Evolutionary conservation across 768 basidiomycete species (phyloP).

Genomic region (Dendrothele bispora): DNA sequence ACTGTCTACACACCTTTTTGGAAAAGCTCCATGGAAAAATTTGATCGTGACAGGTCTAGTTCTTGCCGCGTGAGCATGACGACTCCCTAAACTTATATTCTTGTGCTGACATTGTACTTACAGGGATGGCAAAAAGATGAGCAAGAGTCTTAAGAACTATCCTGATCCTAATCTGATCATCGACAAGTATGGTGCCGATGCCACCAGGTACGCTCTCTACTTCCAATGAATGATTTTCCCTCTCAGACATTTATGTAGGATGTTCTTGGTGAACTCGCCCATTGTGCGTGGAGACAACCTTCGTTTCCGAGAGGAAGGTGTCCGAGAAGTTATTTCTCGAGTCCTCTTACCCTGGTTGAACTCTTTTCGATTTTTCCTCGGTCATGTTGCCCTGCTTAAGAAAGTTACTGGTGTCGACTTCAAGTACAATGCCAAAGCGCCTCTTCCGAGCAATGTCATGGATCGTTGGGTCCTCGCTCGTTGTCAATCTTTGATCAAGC

Average conservation of each 20-base stretch:
- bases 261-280: slow-evolving; percentile 99
- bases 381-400: slow-evolving; percentile 86
- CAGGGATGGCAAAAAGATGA: slow-evolving; percentile 99
- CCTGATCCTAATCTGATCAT: slow-evolving; percentile 94
- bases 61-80: slow-evolving; percentile 75
- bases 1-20: slow-evolving; percentile 93
- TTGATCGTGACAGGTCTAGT: slow-evolving; percentile 95
- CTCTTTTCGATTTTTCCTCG: slow-evolving; percentile 98
- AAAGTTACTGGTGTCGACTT: slow-evolving; percentile 79
- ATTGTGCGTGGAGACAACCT: slow-evolving; percentile 98
- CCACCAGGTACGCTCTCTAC: slow-evolving; percentile 64
- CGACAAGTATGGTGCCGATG: slow-evolving; percentile 92
- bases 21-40: slow-evolving; percentile 96
- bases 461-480: slow-evolving; percentile 97
- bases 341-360: slow-evolving; percentile 98
- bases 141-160: slow-evolving; percentile 95
- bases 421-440: slow-evolving; percentile 83
- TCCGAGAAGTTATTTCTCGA: slow-evolving; percentile 94
- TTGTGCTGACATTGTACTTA: slow-evolving; percentile 1
- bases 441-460: slow-evolving; percentile 91
- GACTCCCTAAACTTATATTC: not conserved
- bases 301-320: slow-evolving; percentile 97
- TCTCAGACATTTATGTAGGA: slow-evolving; percentile 43
- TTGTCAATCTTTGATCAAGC: slow-evolving; percentile 94
- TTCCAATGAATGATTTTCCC: not conserved